Conservation (phyloP, 2,329 filamentous ascomycete genomes). For the Epichloe typhina region DNA sequence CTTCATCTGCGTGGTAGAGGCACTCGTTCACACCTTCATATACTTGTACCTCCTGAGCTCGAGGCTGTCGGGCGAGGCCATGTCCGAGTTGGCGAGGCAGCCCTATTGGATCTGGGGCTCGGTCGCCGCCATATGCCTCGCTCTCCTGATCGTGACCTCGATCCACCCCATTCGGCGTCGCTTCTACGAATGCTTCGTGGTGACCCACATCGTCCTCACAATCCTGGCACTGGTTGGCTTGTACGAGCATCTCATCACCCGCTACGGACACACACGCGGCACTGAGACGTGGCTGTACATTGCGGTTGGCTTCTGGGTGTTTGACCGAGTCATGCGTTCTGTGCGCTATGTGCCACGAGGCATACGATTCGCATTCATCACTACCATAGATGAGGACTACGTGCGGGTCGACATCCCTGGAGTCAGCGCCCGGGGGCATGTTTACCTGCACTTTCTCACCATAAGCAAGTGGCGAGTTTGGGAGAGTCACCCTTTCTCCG, state of each 20-base stretch:
- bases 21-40: constrained; percentile 35
- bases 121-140: constrained; percentile 16
- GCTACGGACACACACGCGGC: constrained; percentile 21
- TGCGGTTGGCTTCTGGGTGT: constrained; percentile 18
- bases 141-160: constrained; percentile 14
- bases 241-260: constrained; percentile 24
- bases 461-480: constrained; percentile 21
- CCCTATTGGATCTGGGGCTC: constrained; percentile 23
- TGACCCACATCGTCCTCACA: constrained; percentile 18
- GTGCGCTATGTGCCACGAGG: constrained; percentile 13
- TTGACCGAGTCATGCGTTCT: constrained; percentile 17
- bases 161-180: constrained; percentile 16
- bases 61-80: not conserved
- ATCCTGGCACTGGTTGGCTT: constrained; percentile 20
- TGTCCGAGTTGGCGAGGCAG: constrained; percentile 8
- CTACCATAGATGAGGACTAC: constrained; percentile 14
- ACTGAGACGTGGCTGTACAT: constrained; percentile 25
- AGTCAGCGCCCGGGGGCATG: constrained; percentile 14
- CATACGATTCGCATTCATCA: constrained; percentile 12
- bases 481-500: constrained; percentile 22
- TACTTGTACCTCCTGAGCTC: constrained; percentile 15
- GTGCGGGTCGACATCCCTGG: constrained; percentile 18
- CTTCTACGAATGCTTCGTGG: constrained; percentile 22
- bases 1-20: constrained; percentile 71
- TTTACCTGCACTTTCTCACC: constrained; percentile 19